A percentile compares a stretch with the other conserved stretches of the same genome.
Evolutionary conservation across 805 yeast genomes (phyloP).

Genomic region (Brettanomyces bruxellensis): DNA sequence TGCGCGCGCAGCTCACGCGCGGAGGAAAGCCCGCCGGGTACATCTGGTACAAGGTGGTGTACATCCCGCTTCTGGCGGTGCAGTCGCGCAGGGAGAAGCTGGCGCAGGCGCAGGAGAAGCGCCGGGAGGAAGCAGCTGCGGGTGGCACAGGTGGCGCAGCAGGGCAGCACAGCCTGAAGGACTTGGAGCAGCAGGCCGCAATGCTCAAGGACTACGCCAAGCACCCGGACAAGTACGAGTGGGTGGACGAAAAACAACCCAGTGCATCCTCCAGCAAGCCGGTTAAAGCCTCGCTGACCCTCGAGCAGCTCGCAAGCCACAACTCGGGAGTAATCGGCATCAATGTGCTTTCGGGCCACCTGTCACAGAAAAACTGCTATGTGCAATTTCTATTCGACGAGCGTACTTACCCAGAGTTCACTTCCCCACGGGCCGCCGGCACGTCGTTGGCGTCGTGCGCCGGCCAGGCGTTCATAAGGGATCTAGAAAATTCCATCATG

Average conservation of each 20-base stretch:
- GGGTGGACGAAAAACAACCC: slow-evolving; percentile 32
- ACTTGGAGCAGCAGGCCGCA: slow-evolving; percentile 36
- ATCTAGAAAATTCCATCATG: slow-evolving; percentile 50
- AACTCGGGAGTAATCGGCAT: slow-evolving; percentile 58
- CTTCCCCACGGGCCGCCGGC: slow-evolving; percentile 39
- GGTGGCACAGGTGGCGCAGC: slow-evolving; percentile 28
- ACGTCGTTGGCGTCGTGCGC: slow-evolving; percentile 34
- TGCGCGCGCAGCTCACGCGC: slow-evolving; percentile 3
- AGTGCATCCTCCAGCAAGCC: slow-evolving; percentile 5
- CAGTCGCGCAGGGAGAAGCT: slow-evolving; percentile 48
- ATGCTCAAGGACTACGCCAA: slow-evolving; percentile 44
- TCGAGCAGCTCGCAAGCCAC: slow-evolving; percentile 43
- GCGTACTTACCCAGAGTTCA: slow-evolving; percentile 46
- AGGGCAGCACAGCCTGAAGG: slow-evolving; percentile 26
- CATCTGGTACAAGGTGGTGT: slow-evolving; percentile 47
- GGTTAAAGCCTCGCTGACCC: slow-evolving; percentile 34
- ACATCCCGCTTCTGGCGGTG: slow-evolving; percentile 58
- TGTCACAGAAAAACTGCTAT: slow-evolving; percentile 36
- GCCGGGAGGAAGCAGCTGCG: slow-evolving; percentile 23
- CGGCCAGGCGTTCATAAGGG: slow-evolving; percentile 61
- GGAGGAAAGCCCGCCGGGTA: slow-evolving; percentile 31
- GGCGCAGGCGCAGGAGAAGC: slow-evolving; percentile 31
- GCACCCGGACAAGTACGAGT: slow-evolving; percentile 55
- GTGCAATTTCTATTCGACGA: slow-evolving; percentile 63
- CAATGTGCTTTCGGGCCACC: slow-evolving; percentile 40